Base-by-base conservation (phyloP, 225 moss, liverwort and hornwort genomes). In the Marchantia polymorpha region DNA sequence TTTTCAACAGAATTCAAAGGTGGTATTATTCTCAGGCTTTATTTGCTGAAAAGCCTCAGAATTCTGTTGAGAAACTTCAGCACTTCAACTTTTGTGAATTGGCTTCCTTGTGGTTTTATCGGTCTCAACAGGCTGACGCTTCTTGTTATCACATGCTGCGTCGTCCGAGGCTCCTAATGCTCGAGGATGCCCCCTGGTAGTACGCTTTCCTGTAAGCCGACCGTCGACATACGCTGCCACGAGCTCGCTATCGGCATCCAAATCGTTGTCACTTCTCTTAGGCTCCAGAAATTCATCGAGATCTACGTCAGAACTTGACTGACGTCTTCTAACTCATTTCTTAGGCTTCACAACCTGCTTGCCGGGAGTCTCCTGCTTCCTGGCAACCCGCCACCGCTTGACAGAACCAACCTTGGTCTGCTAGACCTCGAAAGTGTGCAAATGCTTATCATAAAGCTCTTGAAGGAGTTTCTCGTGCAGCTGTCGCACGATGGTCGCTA, bases 331-430 rank as follows among this genome's bases (percentile, higher is more conserved):
- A 73, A 86, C 92, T 82, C n/a, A 83, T 87, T 81, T 88, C 83
- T 68, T 88, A 64, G 87, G 85, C 81, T 88, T 94, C 20, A 9
- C 52, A 25, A 49, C 52, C 54, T 83, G 76, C 81, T 89, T 90
- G 75, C 82, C 84, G 39, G 85, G 87, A 51, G 90, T 77, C 30
- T 75, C 55, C 73, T 86, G 94, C 82, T 90, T 91, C 78, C 85
- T 83, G 77, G 91, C 85, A 81, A 89, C 88, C 19, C 93, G 94
- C 72, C 91, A 91, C 26, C 92, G 92, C 87, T 92, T 94, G 52
- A 92, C 94, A 31, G 93, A 89, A 81, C 86, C 90, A 55, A 92
- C 96, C 89, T 92, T 96, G 80, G 87, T 81, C 78, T 93, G 96
- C 82, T 96, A 94, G 6, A 88, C 81, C 86, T 96, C 96, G 82